These are phyloP conservation scores for Pleurotus tuber-regium DNA, from an alignment of 768 basidiomycete genomes.

Conservation along the genomic window DNA sequence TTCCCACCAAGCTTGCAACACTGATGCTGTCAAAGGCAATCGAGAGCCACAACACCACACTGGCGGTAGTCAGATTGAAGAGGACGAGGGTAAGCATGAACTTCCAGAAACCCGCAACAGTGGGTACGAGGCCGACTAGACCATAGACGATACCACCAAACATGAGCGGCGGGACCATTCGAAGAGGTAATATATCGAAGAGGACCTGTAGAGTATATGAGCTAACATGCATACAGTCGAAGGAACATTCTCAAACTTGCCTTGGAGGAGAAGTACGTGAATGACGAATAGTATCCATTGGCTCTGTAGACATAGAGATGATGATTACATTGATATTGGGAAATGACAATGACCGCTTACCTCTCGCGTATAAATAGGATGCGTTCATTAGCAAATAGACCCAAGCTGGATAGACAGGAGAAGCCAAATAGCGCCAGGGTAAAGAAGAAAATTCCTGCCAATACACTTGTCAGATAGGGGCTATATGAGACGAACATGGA, in stretches of 20 bases:
- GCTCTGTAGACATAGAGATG: slow-evolving; percentile 50
- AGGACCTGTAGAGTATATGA: slow-evolving; percentile 67
- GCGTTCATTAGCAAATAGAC: slow-evolving; percentile 92
- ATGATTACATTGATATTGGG: not conserved
- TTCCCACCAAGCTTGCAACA: slow-evolving; percentile 92
- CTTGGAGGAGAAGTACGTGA: slow-evolving; percentile 97
- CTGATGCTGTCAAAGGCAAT: slow-evolving; percentile 85
- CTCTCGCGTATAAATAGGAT: slow-evolving; percentile 98
- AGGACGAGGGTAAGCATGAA: slow-evolving; percentile 94
- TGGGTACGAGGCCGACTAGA: slow-evolving; percentile 91
- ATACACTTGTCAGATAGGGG: not conserved
- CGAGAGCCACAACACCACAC: slow-evolving; percentile 86
- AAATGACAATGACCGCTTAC: slow-evolving; percentile 35
- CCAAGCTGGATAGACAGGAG: slow-evolving; percentile 91
- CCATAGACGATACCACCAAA: slow-evolving; percentile 96
- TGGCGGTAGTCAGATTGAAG: slow-evolving; percentile 96
- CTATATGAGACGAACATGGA: not conserved
- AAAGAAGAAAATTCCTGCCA: slow-evolving; percentile 90
- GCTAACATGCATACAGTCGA: no score
- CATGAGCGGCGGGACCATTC: slow-evolving; percentile 92
- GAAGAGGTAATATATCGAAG: slow-evolving; percentile 93
- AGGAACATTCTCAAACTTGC: slow-evolving; percentile 36
- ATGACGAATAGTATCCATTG: slow-evolving; percentile 96
- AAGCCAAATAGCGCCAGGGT: slow-evolving; percentile 96
- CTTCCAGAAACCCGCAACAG: slow-evolving; percentile 93